Base-by-base conservation (phyloP, 2,329 filamentous ascomycete genomes). In the Penicillium decumbens region DNA sequence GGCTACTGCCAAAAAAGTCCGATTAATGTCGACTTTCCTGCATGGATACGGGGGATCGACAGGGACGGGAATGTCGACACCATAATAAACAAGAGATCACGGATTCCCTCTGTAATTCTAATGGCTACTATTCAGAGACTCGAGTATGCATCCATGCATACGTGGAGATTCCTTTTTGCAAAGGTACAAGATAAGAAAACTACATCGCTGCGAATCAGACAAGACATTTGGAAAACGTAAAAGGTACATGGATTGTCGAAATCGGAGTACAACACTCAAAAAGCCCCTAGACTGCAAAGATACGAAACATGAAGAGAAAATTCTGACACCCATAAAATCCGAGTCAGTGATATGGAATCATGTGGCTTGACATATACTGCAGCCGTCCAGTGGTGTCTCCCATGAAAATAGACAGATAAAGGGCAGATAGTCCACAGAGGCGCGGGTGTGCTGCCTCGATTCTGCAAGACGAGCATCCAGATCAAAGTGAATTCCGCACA, bases 231-330 rank as follows among this genome's bases (percentile, higher is more conserved):
- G 33, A 37, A 51, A 45, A 28, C 45, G 35, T 61, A 57, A 44
- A 59, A 57, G 50, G 47, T 61, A 61, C 57, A 61, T 60, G 50
- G 50, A 60, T 57, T 55, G 43, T 55, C 41, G 51, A 51, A 47
- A 43, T 49, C 56, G 47, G 48, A 50, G 47, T 57, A 56, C 54
- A 62, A 51, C 40, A 44, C 48, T 42, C 27, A 46, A 53, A 50
- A 47, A 54, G 29, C 44, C 46, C 53, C 55, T 51, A 44, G 29
- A 51, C 45, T 50, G 49, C 42, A 56, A 51, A 48, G 39, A 53
- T 47, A 55, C 51, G 49, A 56, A 54, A 56, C 41, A 56, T 37
- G 43, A 50, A 53, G 45, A 52, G 24, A 45, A 23, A 45, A 49
- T 43, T 41, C 50, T 29, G 33, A 27, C 41, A 37, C n/a, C 33